These are phyloP conservation scores for Mycosarcoma maydis DNA, from an alignment of 1,284 basidiomycete genomes.

Conservation along the genomic window DNA sequence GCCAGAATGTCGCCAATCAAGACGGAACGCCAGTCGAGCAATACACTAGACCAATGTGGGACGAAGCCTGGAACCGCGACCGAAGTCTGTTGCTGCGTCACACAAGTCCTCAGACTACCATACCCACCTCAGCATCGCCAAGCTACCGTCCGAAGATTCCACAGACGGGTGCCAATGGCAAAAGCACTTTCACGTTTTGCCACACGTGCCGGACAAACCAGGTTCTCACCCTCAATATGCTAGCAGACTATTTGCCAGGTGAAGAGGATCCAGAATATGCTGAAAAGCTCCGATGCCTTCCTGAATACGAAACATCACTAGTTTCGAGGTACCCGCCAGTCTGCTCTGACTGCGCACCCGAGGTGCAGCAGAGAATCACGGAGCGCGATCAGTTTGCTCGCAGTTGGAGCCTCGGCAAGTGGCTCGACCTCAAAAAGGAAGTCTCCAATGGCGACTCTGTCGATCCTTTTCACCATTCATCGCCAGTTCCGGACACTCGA, in stretches of 20 bases:
- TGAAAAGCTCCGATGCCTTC: slow-evolving; percentile 22
- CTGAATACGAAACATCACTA: slow-evolving; percentile 48
- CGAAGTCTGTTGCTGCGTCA: slow-evolving; percentile 24
- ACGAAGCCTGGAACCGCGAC: slow-evolving; percentile 42
- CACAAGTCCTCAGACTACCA: slow-evolving; percentile 5
- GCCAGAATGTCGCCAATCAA: slow-evolving; percentile 44
- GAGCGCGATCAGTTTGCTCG: slow-evolving; percentile 42
- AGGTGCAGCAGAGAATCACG: slow-evolving; percentile 30
- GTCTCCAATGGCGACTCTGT: neutral
- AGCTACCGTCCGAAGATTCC: too few relatives aligned
- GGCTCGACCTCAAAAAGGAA: slow-evolving; percentile 44
- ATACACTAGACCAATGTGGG: slow-evolving; percentile 53
- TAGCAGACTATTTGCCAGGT: slow-evolving; percentile 54
- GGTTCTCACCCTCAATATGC: slow-evolving; percentile 53
- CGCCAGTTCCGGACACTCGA: neutral
- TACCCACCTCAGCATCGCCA: neutral
- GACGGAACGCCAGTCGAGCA: slow-evolving; percentile 39
- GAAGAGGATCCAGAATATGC: slow-evolving; percentile 44
- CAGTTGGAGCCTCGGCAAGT: slow-evolving; percentile 42
- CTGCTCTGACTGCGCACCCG: slow-evolving; percentile 40
- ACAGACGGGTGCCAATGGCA: neutral
- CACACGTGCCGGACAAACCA: slow-evolving; percentile 62
- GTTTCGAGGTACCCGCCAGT: slow-evolving; percentile 52
- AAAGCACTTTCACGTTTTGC: slow-evolving; percentile 40
- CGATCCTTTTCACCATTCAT: neutral